Conservation (phyloP, 257 asterid species). For the Solanum sparsipilum region DNA sequence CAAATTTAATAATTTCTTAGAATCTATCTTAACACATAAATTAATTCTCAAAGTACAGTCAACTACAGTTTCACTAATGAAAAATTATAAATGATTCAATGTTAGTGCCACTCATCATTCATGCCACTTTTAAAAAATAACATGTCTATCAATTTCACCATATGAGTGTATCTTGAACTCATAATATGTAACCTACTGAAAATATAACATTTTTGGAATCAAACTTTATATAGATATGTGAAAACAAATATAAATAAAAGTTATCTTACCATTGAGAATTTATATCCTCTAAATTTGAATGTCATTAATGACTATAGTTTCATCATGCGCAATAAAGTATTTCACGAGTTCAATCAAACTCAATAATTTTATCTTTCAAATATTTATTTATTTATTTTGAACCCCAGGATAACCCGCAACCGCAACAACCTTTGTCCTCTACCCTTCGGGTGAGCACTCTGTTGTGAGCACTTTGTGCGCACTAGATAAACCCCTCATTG, state of each 20-base stretch:
- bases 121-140: background rate
- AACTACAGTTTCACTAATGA: no score
- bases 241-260: background rate
- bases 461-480: no score
- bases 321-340: background rate
- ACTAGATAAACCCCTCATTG: rapidly evolving
- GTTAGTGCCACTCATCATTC: background rate
- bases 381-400: no score
- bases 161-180: background rate
- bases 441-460: no score
- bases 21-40: no score
- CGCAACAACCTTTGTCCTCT: no score
- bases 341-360: background rate
- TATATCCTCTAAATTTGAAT: background rate
- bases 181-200: background rate
- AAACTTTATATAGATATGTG: background rate
- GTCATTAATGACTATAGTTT: background rate
- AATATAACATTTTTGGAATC: background rate
- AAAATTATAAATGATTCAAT: no score
- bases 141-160: background rate
- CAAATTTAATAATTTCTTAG: no score
- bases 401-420: no score
- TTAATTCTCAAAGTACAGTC: no score
- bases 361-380: no score
- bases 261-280: background rate